Base-by-base conservation (phyloP, 2,329 filamentous ascomycete genomes). In the Pyrenophora seminiperda region DNA sequence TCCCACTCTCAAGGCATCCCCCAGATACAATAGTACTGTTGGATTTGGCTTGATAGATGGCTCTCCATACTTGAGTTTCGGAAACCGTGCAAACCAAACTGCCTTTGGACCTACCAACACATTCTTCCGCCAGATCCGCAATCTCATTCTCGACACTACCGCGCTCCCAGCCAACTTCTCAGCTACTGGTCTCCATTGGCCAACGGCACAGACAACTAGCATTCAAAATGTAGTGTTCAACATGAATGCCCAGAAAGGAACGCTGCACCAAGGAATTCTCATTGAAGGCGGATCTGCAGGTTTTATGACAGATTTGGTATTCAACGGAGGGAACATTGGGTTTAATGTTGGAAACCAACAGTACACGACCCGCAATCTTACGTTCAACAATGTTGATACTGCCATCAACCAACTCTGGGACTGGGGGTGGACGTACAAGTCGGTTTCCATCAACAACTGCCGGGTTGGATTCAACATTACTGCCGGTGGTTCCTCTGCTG, bases 121-220 rank as follows among this genome's bases (percentile, higher is more conserved):
- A 7, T 89, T 89, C 70, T 85, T 79, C 63, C 77, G 85, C 36
- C 82, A 85, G 57, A 79, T 89, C 50, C 77, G 84, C 7, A 89
- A 90, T 62, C 77, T 90, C 40, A 75, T 85, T 47, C 75, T 89
- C 31, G 86, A 89, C 62, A 74, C 78, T 30, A 83, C 80, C 1
- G 68, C 71, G 1, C 75, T 84, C 0, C 75, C 78, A 18, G 67
- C 78, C 0, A 61, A 70, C n/a, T 75, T 72, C 7, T 64, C 74
- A 2, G 76, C 78, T 1, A 76, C 79, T 15, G 74, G 75, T 22
- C 67, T 78, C 14, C 75, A 78, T 43, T 78, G 76, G 75, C 75
- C 73, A 4, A 76, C 73, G 14, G 73, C 73, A n/a, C 76, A 79
- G 50, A 73, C 74, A 0, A 78, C 76, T 1, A 75, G 70, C 41